A percentile compares a stretch with the other conserved stretches of the same genome.
phyloP scores from a whole-genome alignment of 176 grass and related monocot species.

The Raddia distichophylla region DNA sequence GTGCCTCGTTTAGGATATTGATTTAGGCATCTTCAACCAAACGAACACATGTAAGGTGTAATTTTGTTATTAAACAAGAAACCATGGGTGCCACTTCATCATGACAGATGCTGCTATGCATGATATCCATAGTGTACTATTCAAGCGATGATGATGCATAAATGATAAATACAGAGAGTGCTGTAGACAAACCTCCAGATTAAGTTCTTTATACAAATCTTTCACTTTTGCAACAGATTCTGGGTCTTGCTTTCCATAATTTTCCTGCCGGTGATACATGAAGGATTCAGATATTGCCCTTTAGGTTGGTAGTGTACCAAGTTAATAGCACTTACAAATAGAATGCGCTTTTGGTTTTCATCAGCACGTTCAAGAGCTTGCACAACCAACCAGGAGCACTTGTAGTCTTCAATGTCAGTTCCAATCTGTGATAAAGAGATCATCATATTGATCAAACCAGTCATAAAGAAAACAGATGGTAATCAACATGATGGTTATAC shows the following conservation, averaged over 20 bases:
- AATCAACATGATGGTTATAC: constrained; percentile 2
- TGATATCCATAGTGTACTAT: constrained; percentile 4
- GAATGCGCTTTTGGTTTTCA: constrained; percentile 61
- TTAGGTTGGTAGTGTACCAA: constrained; percentile 20
- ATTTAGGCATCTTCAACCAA: constrained; percentile 40
- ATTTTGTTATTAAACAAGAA: background rate
- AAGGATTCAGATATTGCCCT: constrained; percentile 9
- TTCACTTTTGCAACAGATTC: constrained; percentile 94
- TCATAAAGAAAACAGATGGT: constrained; percentile 19
- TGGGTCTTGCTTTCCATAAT: constrained; percentile 83
- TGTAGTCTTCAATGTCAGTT: constrained; percentile 96
- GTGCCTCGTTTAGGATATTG: background rate
- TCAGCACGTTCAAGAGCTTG: constrained; percentile 76
- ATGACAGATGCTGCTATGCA: background rate
- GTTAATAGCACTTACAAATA: constrained; percentile 60
- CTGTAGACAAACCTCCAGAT: constrained; percentile 72
- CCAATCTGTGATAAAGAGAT: constrained; percentile 74
- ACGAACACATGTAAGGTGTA: background rate
- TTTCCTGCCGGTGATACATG: constrained; percentile 56
- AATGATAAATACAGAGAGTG: constrained; percentile 28
- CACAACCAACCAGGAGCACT: constrained; percentile 98
- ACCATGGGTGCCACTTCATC: background rate
- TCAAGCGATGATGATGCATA: constrained; percentile 10
- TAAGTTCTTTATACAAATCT: constrained; percentile 80
- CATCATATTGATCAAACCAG: constrained; percentile 27